These are phyloP conservation scores for Phytophthora ohioensis DNA, from an alignment of 352 stramenopile species.

Conservation along the genomic window DNA sequence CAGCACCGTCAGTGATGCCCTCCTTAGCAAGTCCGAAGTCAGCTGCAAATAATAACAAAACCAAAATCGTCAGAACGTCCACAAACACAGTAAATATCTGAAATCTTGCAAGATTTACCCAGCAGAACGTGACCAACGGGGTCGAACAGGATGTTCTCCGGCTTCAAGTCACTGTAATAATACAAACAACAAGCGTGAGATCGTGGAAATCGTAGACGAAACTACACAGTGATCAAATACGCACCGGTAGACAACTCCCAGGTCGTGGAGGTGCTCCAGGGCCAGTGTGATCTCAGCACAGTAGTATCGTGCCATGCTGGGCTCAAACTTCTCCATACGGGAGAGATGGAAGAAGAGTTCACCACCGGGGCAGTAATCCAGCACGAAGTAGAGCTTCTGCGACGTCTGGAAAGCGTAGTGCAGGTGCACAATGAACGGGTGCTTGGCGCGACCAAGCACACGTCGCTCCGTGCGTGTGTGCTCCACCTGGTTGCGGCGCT, in stretches of 20 bases:
- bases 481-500: constrained; percentile 97
- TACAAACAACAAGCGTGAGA: constrained; percentile 15
- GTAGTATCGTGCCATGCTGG: constrained; percentile 92
- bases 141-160: constrained; percentile 91
- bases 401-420: constrained; percentile 93
- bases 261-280: constrained; percentile 89
- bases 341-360: constrained; percentile 93
- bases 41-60: constrained; percentile 39
- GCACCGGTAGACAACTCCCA: constrained; percentile 89
- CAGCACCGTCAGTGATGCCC: constrained; percentile 82
- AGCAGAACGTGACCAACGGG: constrained; percentile 76
- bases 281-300: constrained; percentile 92
- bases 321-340: constrained; percentile 90
- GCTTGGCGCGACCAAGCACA: constrained; percentile 88
- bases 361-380: constrained; percentile 92
- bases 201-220: not conserved
- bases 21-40: constrained; percentile 92
- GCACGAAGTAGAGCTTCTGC: constrained; percentile 93
- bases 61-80: constrained; percentile 2
- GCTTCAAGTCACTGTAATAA: constrained; percentile 74
- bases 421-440: constrained; percentile 92
- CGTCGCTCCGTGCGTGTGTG: constrained; percentile 98
- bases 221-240: constrained; percentile 3
- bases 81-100: not conserved
- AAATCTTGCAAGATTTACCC: constrained; percentile 30